phyloP scores from a whole-genome alignment of 495 filamentous ascomycete genomes.

The Usnea hakonensis region DNA sequence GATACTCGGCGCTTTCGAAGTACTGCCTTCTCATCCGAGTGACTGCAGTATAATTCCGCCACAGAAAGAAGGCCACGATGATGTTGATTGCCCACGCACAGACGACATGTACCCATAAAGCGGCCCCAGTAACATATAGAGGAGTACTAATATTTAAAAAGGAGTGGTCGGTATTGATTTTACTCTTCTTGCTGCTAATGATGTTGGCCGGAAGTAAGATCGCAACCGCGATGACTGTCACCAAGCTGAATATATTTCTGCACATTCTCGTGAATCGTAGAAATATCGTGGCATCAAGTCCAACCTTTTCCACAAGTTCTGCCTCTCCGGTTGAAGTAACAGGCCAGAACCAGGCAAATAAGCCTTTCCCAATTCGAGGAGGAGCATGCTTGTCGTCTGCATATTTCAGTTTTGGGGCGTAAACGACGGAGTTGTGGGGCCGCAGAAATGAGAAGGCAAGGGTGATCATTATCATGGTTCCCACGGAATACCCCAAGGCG shows the following conservation, averaged over 20 bases:
- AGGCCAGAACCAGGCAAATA: constrained; percentile 78
- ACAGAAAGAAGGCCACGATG: constrained; percentile 71
- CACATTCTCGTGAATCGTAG: constrained; percentile 86
- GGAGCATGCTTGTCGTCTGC: constrained; percentile 86
- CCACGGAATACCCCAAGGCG: constrained; percentile 75
- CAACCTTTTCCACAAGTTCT: constrained; percentile 66
- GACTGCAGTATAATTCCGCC: constrained; percentile 79
- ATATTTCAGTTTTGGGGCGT: constrained; percentile 90
- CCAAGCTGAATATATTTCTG: constrained; percentile 72
- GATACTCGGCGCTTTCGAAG: constrained; percentile 82
- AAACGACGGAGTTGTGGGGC: constrained; percentile 82
- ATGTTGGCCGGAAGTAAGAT: constrained; percentile 83
- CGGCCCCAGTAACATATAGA: constrained; percentile 39
- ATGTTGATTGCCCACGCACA: constrained; percentile 72
- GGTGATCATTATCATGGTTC: constrained; percentile 60
- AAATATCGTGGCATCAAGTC: constrained; percentile 87
- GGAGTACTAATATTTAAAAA: constrained; percentile 50
- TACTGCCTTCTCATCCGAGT: constrained; percentile 63
- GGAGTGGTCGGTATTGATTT: constrained; percentile 18
- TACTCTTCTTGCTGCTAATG: constrained; percentile 38
- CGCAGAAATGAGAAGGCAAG: constrained; percentile 80
- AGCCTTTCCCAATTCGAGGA: constrained; percentile 78
- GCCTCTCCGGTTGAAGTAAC: constrained; percentile 68
- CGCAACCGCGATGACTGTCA: constrained; percentile 65
- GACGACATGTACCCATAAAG: constrained; percentile 72